Conservation (phyloP, 768 basidiomycete genomes). For the Lentinula detonsa region DNA sequence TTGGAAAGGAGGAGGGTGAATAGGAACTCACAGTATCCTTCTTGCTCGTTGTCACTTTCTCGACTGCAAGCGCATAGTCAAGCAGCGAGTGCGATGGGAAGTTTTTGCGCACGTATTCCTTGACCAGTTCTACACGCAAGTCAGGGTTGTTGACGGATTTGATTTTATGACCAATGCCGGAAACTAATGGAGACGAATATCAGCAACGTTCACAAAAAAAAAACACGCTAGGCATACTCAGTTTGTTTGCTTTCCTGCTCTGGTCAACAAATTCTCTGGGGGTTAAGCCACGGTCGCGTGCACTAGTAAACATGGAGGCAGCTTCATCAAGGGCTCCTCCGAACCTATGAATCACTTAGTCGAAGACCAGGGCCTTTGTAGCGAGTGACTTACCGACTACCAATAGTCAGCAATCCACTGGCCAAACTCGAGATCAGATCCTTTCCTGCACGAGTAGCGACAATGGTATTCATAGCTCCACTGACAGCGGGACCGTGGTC, state of each 20-base stretch:
- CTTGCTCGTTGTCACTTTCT: slow-evolving; percentile 96
- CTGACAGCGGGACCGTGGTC: slow-evolving; percentile 99
- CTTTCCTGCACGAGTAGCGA: slow-evolving; percentile 98
- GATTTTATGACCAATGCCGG: slow-evolving; percentile 99
- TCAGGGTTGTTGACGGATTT: slow-evolving; percentile 98
- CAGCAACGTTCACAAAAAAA: slow-evolving; percentile 7
- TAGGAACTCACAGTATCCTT: slow-evolving; percentile 75
- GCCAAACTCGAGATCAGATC: slow-evolving; percentile 95
- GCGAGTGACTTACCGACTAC: slow-evolving; percentile 42
- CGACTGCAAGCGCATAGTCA: slow-evolving; percentile 93
- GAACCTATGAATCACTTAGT: slow-evolving; percentile 34
- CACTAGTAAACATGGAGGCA: slow-evolving; percentile 90
- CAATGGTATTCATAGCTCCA: slow-evolving; percentile 99
- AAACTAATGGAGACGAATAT: slow-evolving; percentile 42
- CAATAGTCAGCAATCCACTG: slow-evolving; percentile 95
- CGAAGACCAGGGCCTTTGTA: not conserved
- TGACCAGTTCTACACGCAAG: slow-evolving; percentile 87
- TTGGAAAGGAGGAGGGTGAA: not conserved
- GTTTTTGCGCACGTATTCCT: slow-evolving; percentile 92
- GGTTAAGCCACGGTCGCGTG: slow-evolving; percentile 85
- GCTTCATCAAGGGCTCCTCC: slow-evolving; percentile 99
- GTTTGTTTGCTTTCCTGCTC: slow-evolving; percentile 88
- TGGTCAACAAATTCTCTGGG: slow-evolving; percentile 98
- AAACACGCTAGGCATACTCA: slow-evolving; percentile 49
- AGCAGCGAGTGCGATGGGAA: slow-evolving; percentile 93